Conservation (phyloP, 129 eudicot species). For the Centrapalus pauciflorus region DNA sequence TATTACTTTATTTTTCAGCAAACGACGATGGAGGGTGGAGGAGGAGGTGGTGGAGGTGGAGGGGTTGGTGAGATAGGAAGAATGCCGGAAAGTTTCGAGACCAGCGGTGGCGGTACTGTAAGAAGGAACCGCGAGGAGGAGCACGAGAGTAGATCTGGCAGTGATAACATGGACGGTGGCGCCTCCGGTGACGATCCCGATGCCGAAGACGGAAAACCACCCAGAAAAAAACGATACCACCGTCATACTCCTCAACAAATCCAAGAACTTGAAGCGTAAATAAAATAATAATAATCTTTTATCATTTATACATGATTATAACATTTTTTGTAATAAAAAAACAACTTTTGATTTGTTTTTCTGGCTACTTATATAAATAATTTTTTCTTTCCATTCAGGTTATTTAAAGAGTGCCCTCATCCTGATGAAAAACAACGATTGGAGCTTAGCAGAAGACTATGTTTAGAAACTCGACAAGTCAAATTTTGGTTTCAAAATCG, state of each 20-base stretch:
- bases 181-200: conserved; percentile 88
- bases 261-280: conserved; percentile 86
- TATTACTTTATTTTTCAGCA: conserved; percentile 32
- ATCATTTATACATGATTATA: not conserved
- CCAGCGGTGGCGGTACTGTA: conserved; percentile 32
- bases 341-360: not conserved
- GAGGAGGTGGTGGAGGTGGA: conserved; percentile 17
- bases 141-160: conserved; percentile 97
- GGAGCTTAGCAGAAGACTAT: conserved; percentile 85
- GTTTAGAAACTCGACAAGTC: conserved; percentile 83
- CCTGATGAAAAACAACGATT: conserved; percentile 97
- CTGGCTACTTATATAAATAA: not conserved
- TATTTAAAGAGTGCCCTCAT: conserved; percentile 96
- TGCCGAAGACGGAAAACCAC: conserved; percentile 72
- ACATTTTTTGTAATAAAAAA: not conserved
- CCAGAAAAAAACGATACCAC: conserved; percentile 89
- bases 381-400: conserved; percentile 28
- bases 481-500: conserved; percentile 99
- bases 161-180: conserved; percentile 89
- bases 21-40: conserved; percentile 68
- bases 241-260: conserved; percentile 99
- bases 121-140: conserved; percentile 90
- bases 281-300: not conserved
- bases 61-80: conserved; percentile 51
- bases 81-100: conserved; percentile 51